These are phyloP conservation scores for Microbotryum scabiosae DNA, from an alignment of 1,284 basidiomycete genomes.

Conservation along the genomic window DNA sequence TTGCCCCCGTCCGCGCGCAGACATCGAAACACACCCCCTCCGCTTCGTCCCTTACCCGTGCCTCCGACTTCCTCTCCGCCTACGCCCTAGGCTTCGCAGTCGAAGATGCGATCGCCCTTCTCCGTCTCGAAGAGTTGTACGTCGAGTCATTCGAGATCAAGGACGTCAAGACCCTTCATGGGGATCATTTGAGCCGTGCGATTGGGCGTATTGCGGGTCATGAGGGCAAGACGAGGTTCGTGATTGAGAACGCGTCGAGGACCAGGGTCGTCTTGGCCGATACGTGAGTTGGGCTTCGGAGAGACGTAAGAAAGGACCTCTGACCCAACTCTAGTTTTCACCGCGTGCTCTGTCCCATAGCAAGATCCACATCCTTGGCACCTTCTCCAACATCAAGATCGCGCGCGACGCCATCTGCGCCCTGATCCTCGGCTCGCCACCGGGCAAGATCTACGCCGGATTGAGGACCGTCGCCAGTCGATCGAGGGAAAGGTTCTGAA, in stretches of 20 bases:
- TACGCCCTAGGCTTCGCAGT: constrained; percentile 79
- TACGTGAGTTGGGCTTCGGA: constrained; percentile 53
- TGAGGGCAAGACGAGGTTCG: constrained; percentile 96
- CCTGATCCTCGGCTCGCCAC: constrained; percentile 39
- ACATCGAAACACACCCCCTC: constrained; percentile 76
- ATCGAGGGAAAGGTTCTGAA: constrained; percentile 11
- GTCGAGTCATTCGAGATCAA: constrained; percentile 68
- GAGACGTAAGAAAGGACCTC: neutral
- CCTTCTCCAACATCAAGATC: constrained; percentile 94
- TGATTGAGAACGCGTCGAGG: constrained; percentile 92
- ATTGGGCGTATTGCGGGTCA: constrained; percentile 98
- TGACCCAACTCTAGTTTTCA: neutral
- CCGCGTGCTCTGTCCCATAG: constrained; percentile 42
- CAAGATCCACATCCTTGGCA: constrained; percentile 89
- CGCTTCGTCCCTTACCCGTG: constrained; percentile 64
- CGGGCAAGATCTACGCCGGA: constrained; percentile 25
- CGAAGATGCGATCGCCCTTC: constrained; percentile 88
- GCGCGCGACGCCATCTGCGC: constrained; percentile 87
- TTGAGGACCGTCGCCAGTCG: constrained; percentile 13
- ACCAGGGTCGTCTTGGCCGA: constrained; percentile 95
- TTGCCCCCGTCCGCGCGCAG: constrained; percentile 43
- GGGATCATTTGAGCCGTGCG: constrained; percentile 89
- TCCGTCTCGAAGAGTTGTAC: constrained; percentile 92
- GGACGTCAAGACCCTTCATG: constrained; percentile 95
- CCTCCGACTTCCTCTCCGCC: constrained; percentile 96